A percentile compares a stretch with the other conserved stretches of the same genome.
Evolutionary conservation across 371 early-diverging fungal genomes (phyloP).

Genomic region (Syncephalastrum contaminatum): DNA sequence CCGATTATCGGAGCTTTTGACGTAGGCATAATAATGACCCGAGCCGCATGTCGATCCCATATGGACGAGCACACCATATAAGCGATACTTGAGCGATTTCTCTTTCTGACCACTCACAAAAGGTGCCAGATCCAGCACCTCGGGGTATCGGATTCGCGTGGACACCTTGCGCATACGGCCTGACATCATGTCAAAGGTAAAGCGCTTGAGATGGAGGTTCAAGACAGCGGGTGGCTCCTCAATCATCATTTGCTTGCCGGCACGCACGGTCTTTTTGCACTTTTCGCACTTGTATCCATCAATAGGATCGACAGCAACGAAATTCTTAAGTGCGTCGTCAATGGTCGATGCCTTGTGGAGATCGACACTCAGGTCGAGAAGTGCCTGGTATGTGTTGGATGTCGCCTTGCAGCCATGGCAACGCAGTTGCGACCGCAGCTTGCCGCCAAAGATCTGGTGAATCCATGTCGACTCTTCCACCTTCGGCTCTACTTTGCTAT

Average conservation of each 20-base stretch:
- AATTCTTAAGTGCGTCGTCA: slow-evolving; percentile 66
- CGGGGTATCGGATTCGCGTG: slow-evolving; percentile 47
- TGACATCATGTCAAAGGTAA: slow-evolving; percentile 52
- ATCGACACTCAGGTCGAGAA: slow-evolving; percentile 80
- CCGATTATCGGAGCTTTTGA: slow-evolving; percentile 66
- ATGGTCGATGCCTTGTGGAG: slow-evolving; percentile 61
- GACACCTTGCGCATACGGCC: slow-evolving; percentile 62
- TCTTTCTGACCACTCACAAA: slow-evolving; percentile 37
- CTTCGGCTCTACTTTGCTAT: slow-evolving; percentile 62
- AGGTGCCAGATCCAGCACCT: slow-evolving; percentile 51
- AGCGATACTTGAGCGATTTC: slow-evolving; percentile 43
- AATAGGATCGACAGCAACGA: slow-evolving; percentile 50
- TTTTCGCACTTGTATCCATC: slow-evolving; percentile 15
- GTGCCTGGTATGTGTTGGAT: slow-evolving; percentile 76
- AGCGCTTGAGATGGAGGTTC: slow-evolving; percentile 61
- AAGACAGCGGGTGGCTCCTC: slow-evolving; percentile 56
- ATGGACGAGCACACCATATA: slow-evolving; percentile 82
- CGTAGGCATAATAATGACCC: slow-evolving; percentile 78
- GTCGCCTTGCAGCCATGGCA: slow-evolving; percentile 74
- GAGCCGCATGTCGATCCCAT: slow-evolving; percentile 67
- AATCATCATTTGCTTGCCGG: slow-evolving; percentile 79
- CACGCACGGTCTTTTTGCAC: slow-evolving; percentile 70
- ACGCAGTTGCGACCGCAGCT: slow-evolving; percentile 72
- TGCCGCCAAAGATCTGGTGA: slow-evolving; percentile 84
- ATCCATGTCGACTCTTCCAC: slow-evolving; percentile 75